Percentiles rank a stretch among this genome's conserved stretches.
phyloP scores from a whole-genome alignment of 2,329 filamentous ascomycete species.

The Cladorrhinum sp. region DNA sequence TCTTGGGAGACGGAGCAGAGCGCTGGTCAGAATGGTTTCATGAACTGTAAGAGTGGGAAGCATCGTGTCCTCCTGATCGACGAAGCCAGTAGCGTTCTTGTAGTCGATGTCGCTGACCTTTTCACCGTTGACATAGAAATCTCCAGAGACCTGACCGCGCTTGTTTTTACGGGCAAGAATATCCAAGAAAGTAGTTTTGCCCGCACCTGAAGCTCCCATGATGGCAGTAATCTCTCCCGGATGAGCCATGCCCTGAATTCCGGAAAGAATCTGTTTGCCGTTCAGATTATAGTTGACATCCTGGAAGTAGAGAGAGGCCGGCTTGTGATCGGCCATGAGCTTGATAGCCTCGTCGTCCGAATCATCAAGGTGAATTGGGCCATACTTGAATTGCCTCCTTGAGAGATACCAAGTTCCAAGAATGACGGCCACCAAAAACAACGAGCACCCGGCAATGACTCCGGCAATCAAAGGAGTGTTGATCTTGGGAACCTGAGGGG shows the following conservation, averaged over 20 bases:
- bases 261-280: slow-evolving; percentile 78
- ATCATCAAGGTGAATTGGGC: slow-evolving; percentile 79
- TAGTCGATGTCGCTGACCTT: slow-evolving; percentile 82
- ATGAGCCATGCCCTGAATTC: slow-evolving; percentile 80
- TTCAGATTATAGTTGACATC: slow-evolving; percentile 85
- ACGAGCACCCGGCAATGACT: slow-evolving; percentile 79
- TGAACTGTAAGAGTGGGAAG: slow-evolving; percentile 93
- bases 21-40: slow-evolving; percentile 94
- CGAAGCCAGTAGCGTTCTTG: slow-evolving; percentile 89
- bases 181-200: slow-evolving; percentile 95
- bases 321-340: slow-evolving; percentile 87
- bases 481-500: slow-evolving; percentile 85
- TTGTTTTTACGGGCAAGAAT: slow-evolving; percentile 98
- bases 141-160: slow-evolving; percentile 70
- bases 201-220: slow-evolving; percentile 96
- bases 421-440: slow-evolving; percentile 87
- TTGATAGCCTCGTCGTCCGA: slow-evolving; percentile 84
- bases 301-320: slow-evolving; percentile 82
- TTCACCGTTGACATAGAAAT: slow-evolving; percentile 92
- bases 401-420: slow-evolving; percentile 84
- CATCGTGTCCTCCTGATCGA: slow-evolving; percentile 98
- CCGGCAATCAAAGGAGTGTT: slow-evolving; percentile 95
- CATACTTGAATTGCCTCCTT: slow-evolving; percentile 66
- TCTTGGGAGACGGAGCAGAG: slow-evolving; percentile 82
- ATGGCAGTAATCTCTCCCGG: slow-evolving; percentile 96